Base-by-base conservation (phyloP, 805 yeast genomes). In the Lipomyces spencermartinsiae region DNA sequence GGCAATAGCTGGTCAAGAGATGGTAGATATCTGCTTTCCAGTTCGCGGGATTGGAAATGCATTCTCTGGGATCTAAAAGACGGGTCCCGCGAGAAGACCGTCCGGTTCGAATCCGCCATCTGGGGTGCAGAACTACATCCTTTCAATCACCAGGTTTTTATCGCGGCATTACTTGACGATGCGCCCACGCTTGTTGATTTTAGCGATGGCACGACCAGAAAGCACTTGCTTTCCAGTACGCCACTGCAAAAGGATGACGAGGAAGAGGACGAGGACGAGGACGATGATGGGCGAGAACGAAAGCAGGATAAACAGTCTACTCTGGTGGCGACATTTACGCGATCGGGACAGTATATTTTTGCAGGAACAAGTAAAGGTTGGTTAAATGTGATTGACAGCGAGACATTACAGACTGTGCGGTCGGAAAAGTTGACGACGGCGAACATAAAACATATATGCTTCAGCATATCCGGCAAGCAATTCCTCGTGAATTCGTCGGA, bases 301-400 rank as follows among this genome's bases (percentile, higher is more conserved):
- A 70, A 65, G 63, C 72, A 69, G 68, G 73, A 74, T 63, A 68
- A 78, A 76, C 65, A 82, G 76, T 68, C 87, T 79, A 76, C 90
- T 0, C 76, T 89, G 57, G 85, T 82, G 4, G 76, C 86, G 0
- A 79, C 82, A 0, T 87, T 86, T 75, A 83, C 85, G 49, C 85
- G 84, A 1, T 75, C 82, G 61, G 93, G 89, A 1, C 81, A 79
- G 19, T 85, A 82, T 66, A 81, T 92, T 1, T 79, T 92, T 49
- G 81, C 89, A 0, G 98, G 97, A 0, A 92, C 97, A 1, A 88
- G 88, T 65, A 89, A 90, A 76, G 98, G 98, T 0, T 85, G 87
- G 84, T 73, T 93, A 14, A 87, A 87, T 68, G 82, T 92, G 12
- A 71, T 77, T 22, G 71, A 66, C 25, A 37, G 68, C 9, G 66